Conservation (phyloP, 129 eudicot genomes). For the Ambrosia trifida region DNA sequence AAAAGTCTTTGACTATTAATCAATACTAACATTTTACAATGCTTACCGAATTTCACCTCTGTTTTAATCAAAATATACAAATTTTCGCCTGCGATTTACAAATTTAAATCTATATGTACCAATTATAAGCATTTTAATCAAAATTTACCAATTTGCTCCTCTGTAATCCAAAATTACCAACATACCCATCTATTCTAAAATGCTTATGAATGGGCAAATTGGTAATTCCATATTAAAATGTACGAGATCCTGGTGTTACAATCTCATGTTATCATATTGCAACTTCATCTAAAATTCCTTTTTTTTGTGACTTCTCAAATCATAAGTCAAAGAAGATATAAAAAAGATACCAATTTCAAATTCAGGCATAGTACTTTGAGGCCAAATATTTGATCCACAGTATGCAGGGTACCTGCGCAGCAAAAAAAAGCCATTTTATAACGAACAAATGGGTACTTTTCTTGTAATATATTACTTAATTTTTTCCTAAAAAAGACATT, state of each 20-base stretch:
- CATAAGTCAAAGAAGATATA: slow-evolving; percentile 16
- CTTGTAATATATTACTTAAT: not conserved
- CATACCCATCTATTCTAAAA: not conserved
- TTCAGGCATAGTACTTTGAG: slow-evolving; percentile 73
- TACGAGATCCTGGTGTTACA: slow-evolving; percentile 1
- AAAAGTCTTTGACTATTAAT: not conserved
- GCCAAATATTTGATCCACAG: slow-evolving; percentile 97
- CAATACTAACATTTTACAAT: not conserved
- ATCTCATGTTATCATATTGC: not conserved
- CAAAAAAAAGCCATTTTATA: slow-evolving; percentile 9
- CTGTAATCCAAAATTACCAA: not conserved
- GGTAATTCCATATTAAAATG: not conserved
- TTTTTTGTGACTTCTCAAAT: slow-evolving; percentile 8
- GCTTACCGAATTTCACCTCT: not conserved
- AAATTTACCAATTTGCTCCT: not conserved
- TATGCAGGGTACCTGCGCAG: slow-evolving; percentile 83
- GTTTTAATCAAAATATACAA: too few relatives aligned
- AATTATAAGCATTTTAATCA: not conserved
- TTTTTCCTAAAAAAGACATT: not conserved
- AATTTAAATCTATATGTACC: not conserved
- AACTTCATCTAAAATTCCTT: not conserved
- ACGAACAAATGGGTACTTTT: not conserved
- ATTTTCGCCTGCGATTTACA: not conserved
- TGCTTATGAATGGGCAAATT: slow-evolving; percentile 7
- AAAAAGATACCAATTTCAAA: slow-evolving; percentile 72